Conservation (phyloP, 2,329 filamentous ascomycete genomes). For the Hymenoscyphus salicellus region DNA sequence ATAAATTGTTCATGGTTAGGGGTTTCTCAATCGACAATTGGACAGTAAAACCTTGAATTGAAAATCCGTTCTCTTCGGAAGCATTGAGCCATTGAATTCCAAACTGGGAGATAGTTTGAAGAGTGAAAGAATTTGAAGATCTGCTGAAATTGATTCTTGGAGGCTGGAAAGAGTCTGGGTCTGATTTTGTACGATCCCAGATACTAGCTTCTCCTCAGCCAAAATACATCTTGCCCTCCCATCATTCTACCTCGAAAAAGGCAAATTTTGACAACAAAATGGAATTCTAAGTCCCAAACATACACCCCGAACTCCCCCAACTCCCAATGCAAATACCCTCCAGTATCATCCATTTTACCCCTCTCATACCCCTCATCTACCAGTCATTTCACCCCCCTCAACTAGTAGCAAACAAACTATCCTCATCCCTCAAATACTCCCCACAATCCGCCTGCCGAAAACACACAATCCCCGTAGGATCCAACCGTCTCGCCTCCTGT, state of each 20-base stretch:
- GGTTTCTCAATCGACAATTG: too few relatives aligned
- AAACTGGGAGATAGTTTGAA: too few relatives aligned
- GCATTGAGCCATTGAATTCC: too few relatives aligned
- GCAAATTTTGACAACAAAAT: background rate
- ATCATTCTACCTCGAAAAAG: background rate
- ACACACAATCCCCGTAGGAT: conserved; percentile 83
- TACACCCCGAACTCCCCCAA: conserved; percentile 4
- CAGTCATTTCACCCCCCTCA: conserved; percentile 9
- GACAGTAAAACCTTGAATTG: too few relatives aligned
- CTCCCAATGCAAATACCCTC: conserved; percentile 13
- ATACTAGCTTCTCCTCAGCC: too few relatives aligned
- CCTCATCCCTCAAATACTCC: conserved; percentile 86
- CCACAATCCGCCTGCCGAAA: conserved; percentile 93
- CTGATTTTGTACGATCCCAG: too few relatives aligned
- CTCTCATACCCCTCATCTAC: background rate
- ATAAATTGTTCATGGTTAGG: too few relatives aligned
- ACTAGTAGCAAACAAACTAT: conserved; percentile 57
- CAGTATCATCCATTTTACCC: background rate
- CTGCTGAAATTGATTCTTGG: too few relatives aligned
- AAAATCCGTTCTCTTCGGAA: too few relatives aligned
- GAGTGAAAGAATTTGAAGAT: too few relatives aligned
- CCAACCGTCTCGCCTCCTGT: conserved; percentile 75
- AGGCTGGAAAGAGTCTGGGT: too few relatives aligned
- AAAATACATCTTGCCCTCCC: too few relatives aligned
- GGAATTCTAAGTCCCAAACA: background rate